phyloP scores from a whole-genome alignment of 495 filamentous ascomycete species.

The Chaetomium fimeti region DNA sequence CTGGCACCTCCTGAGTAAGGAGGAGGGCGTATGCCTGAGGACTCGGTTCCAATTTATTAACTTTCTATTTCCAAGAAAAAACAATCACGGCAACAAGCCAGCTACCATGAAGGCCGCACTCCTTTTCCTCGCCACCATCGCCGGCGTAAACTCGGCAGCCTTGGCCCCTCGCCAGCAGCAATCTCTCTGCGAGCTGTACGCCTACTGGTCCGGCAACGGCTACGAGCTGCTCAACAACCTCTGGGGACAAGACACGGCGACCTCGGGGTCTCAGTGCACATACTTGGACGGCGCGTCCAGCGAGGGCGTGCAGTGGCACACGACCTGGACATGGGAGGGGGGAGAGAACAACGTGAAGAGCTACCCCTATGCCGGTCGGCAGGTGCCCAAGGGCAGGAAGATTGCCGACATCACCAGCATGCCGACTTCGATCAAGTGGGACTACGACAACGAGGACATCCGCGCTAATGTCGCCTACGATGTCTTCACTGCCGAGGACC shows the following conservation, averaged over 20 bases:
- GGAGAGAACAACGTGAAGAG: conserved; percentile 46
- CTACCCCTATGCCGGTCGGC: conserved; percentile 42
- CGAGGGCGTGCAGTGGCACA: conserved; percentile 38
- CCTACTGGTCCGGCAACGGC: conserved; percentile 31
- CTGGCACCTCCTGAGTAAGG: too few species aligned
- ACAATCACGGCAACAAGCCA: too few species aligned
- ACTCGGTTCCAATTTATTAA: too few species aligned
- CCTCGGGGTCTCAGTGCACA: conserved; percentile 46
- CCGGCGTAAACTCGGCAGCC: too few species aligned
- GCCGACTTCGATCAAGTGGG: conserved; percentile 43
- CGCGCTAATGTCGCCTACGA: conserved; percentile 50
- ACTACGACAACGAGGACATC: conserved; percentile 40
- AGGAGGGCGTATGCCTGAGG: too few species aligned
- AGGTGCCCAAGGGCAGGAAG: conserved; percentile 36
- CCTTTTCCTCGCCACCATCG: too few species aligned
- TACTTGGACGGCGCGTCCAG: conserved; percentile 37
- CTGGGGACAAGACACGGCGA: background rate
- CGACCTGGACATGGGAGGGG: conserved; percentile 48
- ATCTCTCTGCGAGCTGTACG: conserved; percentile 43
- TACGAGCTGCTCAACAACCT: conserved; percentile 33
- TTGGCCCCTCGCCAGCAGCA: background rate
- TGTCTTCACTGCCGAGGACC: conserved; percentile 49
- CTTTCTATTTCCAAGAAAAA: too few species aligned
- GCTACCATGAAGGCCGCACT: too few species aligned
- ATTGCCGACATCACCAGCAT: conserved; percentile 36